Evolutionary conservation across 257 asterid species (phyloP), one percentile per base, ranked within the genome.

Genomic region (Solanum acaule): DNA sequence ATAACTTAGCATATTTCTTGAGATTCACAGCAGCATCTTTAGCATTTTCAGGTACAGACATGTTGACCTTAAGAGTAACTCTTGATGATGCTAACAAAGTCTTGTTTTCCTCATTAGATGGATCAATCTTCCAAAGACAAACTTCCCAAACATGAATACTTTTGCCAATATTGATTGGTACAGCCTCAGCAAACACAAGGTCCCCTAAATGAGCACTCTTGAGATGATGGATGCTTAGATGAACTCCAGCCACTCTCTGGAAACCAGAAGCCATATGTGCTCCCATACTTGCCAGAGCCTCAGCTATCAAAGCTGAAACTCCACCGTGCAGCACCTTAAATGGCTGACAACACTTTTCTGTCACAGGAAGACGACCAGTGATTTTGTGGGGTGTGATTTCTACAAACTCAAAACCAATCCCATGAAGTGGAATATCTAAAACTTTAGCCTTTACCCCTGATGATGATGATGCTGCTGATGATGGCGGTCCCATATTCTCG

Each of bases 111-210:
- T 83, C 86, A n/a, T 89, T 87, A 12, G 91, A 72, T 25, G 93
- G 87, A 68, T 92, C 93, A n/a, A 82, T 31, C 89, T 94, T 96
- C 90, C 92, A 95, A 7, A 96, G 89, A 31, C 89, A 82, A 73
- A 95, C 98, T 89, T 94, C 98, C 98, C 98, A 95, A 3, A 96
- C 96, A 94, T 96, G 99, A 88, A 96, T 90, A 13, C 96, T 93
- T 88, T 88, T 94, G 20, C 99, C 99, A 72, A 91, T 86, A 49
- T 86, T 93, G 85, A 94, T 77, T 1, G 99, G 98, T 2, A 88
- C 67, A 38, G 99, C 99, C 87, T 95, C 97, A 3, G 96, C 99
- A 22, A 91, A 23, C 1, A 95, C 94, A 82, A 93, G 92, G 88
- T 96, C 98, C 7, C 98, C 98, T 20, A 94, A 63, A n/a, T 87